Conservation (phyloP, 306 rosid species). For the Trifolium repens region DNA sequence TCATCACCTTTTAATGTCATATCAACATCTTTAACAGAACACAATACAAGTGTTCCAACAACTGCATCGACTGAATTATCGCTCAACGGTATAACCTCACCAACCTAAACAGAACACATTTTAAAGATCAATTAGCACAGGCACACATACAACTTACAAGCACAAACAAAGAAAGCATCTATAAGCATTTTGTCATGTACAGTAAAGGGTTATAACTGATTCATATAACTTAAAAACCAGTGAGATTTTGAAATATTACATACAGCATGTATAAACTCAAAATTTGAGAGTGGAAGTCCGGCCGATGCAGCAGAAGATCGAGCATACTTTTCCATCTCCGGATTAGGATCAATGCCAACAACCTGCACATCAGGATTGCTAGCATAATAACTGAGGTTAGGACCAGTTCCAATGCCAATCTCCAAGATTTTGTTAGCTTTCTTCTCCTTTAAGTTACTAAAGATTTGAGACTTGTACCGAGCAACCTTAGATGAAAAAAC, state of each 20-base stretch:
- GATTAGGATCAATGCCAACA: conserved; percentile 82
- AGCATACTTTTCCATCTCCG: conserved; percentile 87
- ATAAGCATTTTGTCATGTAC: not conserved
- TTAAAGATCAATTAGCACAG: conserved; percentile 27
- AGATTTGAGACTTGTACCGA: conserved; percentile 66
- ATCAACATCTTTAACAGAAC: conserved; percentile 84
- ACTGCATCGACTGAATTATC: conserved; percentile 97
- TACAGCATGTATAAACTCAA: conserved; percentile 84
- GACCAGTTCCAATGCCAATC: conserved; percentile 89
- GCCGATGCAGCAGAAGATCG: conserved; percentile 59
- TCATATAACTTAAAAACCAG: conserved; percentile 10
- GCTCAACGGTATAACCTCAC: conserved; percentile 79
- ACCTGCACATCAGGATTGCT: conserved; percentile 55
- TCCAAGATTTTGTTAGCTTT: conserved; percentile 74
- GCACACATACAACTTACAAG: not conserved
- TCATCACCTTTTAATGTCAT: conserved; percentile 67
- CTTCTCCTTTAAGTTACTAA: conserved; percentile 69
- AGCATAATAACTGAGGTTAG: conserved; percentile 75
- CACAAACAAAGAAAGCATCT: conserved; percentile 6
- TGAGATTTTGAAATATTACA: conserved; percentile 39
- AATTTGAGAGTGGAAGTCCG: conserved; percentile 65
- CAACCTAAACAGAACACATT: conserved; percentile 60
- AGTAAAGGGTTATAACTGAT: not conserved
- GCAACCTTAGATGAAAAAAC: conserved; percentile 66
- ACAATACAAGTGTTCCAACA: conserved; percentile 90